Percentiles rank a stretch among this genome's conserved stretches.
phyloP scores from a whole-genome alignment of 1,139 yeast species.

The Arxiozyma telluris region DNA sequence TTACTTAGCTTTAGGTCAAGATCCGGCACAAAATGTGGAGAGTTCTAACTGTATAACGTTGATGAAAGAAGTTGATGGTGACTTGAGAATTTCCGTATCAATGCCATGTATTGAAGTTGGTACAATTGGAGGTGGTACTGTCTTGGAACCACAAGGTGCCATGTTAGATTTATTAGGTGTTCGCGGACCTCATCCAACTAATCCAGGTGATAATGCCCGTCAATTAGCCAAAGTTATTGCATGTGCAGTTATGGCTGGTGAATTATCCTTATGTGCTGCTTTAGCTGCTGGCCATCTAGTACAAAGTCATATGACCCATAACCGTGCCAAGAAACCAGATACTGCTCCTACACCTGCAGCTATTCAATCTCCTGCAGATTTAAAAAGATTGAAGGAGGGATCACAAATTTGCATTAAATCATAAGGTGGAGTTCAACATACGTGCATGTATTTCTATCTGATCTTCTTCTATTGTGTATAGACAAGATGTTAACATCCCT shows the following conservation, averaged over 20 bases:
- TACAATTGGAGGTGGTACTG: slow-evolving; percentile 98
- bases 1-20: slow-evolving; percentile 93
- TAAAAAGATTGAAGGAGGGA: slow-evolving; percentile 57
- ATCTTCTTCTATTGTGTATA: neutral
- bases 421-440: slow-evolving; percentile 13
- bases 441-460: neutral
- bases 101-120: slow-evolving; percentile 99
- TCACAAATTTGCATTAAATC: slow-evolving; percentile 63
- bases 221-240: slow-evolving; percentile 92
- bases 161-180: slow-evolving; percentile 93
- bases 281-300: slow-evolving; percentile 98
- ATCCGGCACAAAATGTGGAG: slow-evolving; percentile 97
- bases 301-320: slow-evolving; percentile 95
- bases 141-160: slow-evolving; percentile 93
- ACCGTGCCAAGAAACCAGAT: slow-evolving; percentile 39
- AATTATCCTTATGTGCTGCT: slow-evolving; percentile 86
- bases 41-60: slow-evolving; percentile 94
- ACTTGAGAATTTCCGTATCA: slow-evolving; percentile 82
- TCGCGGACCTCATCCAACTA: slow-evolving; percentile 92
- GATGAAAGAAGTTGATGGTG: slow-evolving; percentile 78
- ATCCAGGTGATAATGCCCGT: slow-evolving; percentile 92
- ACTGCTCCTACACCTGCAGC: slow-evolving; percentile 1
- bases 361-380: slow-evolving; percentile 29
- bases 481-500: too few relatives aligned
- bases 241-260: slow-evolving; percentile 93